These are phyloP conservation scores for Lunularia cruciata DNA, from an alignment of 225 moss, liverwort and hornwort species.

Conservation along the genomic window DNA sequence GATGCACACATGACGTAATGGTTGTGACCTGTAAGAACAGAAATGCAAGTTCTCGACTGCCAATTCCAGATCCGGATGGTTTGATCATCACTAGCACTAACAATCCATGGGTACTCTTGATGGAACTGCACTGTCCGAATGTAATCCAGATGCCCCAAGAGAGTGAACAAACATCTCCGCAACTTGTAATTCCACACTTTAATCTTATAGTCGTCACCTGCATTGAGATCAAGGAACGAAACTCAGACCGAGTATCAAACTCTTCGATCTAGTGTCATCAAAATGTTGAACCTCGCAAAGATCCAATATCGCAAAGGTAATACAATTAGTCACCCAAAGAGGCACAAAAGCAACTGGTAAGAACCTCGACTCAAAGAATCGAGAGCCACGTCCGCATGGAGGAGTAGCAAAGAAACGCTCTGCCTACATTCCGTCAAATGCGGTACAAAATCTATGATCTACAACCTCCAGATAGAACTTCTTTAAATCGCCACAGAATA, in stretches of 20 bases:
- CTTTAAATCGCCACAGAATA: not conserved
- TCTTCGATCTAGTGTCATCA: too few species aligned
- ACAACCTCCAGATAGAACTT: not conserved
- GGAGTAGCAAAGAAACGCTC: too few species aligned
- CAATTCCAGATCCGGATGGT: conserved; percentile 99
- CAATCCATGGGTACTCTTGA: conserved; percentile 97
- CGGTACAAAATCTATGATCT: not conserved
- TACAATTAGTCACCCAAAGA: too few species aligned
- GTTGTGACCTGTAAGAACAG: conserved; percentile 95
- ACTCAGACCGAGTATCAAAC: too few species aligned
- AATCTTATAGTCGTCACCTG: conserved; percentile 98
- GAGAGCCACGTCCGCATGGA: too few species aligned
- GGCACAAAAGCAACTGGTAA: too few species aligned
- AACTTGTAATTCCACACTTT: conserved; percentile 99
- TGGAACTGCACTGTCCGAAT: conserved; percentile 98
- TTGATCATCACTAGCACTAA: conserved; percentile 98
- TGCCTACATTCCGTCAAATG: too few species aligned
- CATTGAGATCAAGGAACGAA: conserved; percentile 10
- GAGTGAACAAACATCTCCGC: conserved; percentile 91
- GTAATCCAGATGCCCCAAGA: conserved; percentile 93
- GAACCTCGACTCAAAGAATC: too few species aligned
- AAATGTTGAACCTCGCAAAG: too few species aligned
- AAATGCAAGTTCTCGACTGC: conserved; percentile 98
- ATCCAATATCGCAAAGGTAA: too few species aligned
- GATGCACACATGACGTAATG: conserved; percentile 99